Conservation (phyloP, 2,329 filamentous ascomycete genomes). For the Beauveria caledonica region DNA sequence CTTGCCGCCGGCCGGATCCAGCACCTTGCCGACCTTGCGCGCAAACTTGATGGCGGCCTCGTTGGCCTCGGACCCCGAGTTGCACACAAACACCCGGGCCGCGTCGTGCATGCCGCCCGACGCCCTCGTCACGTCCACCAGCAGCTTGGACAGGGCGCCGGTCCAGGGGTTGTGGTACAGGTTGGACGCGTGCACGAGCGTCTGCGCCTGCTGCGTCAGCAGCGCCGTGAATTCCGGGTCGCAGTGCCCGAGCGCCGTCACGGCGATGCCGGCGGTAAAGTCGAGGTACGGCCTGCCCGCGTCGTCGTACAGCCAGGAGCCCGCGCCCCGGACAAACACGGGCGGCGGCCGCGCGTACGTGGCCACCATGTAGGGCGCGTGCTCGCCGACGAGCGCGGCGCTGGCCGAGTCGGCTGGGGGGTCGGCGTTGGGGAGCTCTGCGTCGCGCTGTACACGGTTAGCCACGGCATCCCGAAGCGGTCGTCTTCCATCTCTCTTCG, state of each 20-base stretch:
- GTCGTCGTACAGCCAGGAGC: conserved; percentile 82
- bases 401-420: conserved; percentile 67
- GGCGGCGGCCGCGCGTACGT: conserved; percentile 88
- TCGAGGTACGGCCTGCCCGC: conserved; percentile 81
- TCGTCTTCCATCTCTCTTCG: no score
- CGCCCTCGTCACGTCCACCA: conserved; percentile 72
- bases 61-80: conserved; percentile 94
- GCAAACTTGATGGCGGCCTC: conserved; percentile 97
- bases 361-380: conserved; percentile 84
- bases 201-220: conserved; percentile 69
- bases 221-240: conserved; percentile 70
- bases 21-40: conserved; percentile 74
- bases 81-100: conserved; percentile 80
- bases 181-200: conserved; percentile 86
- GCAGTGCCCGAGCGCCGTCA: conserved; percentile 86
- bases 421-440: conserved; percentile 55
- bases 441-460: conserved; percentile 20
- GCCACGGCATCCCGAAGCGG: not conserved
- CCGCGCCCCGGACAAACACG: conserved; percentile 81
- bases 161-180: conserved; percentile 97
- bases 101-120: conserved; percentile 78
- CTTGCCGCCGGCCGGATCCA: conserved; percentile 65
- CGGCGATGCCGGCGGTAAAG: conserved; percentile 92
- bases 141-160: conserved; percentile 73
- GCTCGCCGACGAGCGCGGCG: conserved; percentile 62